Base-by-base conservation (phyloP, 148 eudicot species). In the Silene latifolia region DNA sequence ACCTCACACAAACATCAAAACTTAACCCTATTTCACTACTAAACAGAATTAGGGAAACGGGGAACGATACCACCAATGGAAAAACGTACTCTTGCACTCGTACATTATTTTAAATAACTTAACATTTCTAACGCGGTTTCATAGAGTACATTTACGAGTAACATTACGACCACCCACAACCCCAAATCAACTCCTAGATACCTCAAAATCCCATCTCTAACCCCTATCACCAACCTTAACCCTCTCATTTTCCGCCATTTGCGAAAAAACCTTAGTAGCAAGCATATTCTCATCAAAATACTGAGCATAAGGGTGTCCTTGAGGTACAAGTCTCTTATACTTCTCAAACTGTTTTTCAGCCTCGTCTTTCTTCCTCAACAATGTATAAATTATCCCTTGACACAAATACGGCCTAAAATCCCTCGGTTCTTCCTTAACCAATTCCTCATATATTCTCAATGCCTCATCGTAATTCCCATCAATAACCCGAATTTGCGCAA, bases 361-460 rank as follows among this genome's bases (percentile, higher is more conserved):
- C 74, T 90, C 97, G 44, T 79, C 81, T 25, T 81, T 85, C 80
- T 90, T 94, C 88, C 83, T 86, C 81, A 91, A 70, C 83, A 91
- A 71, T 42, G 97, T 94, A 24, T 94, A 94, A 3, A 94, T 85
- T 48, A 94, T 91, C 21, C 98, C 97, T 69, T 94, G 98, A 82
- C 98, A 94, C 72, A 94, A 79, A 83, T 94, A 94, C 0, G 97
- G 97, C 79, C 97, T 80, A 72, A 89, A 94, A 79, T 94, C 98
- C 63, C 90, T 81, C 0, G 93, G 97, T 74, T 91, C 98, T 51
- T 94, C 97, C 69, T 89, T 91, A 64, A 85, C 89, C 53, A 94
- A 73, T 35, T 86, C 96, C 81, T 94, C 77, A 84, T 94, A 94
- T 44, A 94, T 79, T 83, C 78, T 86, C 89, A 94, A 87, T 24